Evolutionary conservation across 495 filamentous ascomycete species (phyloP).

Genomic region (Hyaloscypha variabilis): DNA sequence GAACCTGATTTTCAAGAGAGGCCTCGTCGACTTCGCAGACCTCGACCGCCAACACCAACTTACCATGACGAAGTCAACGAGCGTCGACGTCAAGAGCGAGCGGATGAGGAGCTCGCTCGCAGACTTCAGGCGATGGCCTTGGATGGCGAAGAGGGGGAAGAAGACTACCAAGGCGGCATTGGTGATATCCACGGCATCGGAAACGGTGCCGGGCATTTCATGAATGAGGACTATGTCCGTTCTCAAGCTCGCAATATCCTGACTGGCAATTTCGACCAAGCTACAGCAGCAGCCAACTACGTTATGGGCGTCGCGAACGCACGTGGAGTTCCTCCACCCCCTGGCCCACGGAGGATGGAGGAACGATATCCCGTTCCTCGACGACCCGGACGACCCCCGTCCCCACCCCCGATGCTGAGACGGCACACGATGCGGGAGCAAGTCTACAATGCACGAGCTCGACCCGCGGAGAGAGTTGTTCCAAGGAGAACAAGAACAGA

Average conservation of each 20-base stretch:
- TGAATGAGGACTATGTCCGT: slow-evolving; percentile 47
- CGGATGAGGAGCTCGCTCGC: slow-evolving; percentile 59
- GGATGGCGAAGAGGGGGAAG: slow-evolving; percentile 41
- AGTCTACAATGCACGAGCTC: slow-evolving; percentile 21
- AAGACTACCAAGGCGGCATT: slow-evolving; percentile 37
- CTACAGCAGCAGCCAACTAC: slow-evolving; percentile 31
- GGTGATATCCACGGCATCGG: slow-evolving; percentile 41
- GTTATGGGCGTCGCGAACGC: slow-evolving; percentile 29
- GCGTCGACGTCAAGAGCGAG: slow-evolving; percentile 54
- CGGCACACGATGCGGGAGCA: slow-evolving; percentile 28
- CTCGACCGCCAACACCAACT: slow-evolving; percentile 41
- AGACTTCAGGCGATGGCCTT: slow-evolving; percentile 52
- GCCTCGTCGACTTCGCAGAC: slow-evolving; percentile 29
- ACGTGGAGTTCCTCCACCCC: slow-evolving; percentile 22
- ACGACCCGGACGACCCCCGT: slow-evolving; percentile 8
- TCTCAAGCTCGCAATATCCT: slow-evolving; percentile 28
- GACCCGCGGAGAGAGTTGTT: slow-evolving; percentile 25
- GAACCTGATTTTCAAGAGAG: slow-evolving; percentile 21
- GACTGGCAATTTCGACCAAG: slow-evolving; percentile 27
- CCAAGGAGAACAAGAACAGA: slow-evolving; percentile 25
- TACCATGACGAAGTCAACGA: slow-evolving; percentile 57
- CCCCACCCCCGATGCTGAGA: slow-evolving; percentile 26
- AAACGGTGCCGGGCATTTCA: slow-evolving; percentile 44
- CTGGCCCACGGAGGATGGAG: not conserved
- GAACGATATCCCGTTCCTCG: slow-evolving; percentile 19